These are phyloP conservation scores for Chytriomyces confervae DNA, from an alignment of 192 early-diverging fungal genomes.

Conservation along the genomic window DNA sequence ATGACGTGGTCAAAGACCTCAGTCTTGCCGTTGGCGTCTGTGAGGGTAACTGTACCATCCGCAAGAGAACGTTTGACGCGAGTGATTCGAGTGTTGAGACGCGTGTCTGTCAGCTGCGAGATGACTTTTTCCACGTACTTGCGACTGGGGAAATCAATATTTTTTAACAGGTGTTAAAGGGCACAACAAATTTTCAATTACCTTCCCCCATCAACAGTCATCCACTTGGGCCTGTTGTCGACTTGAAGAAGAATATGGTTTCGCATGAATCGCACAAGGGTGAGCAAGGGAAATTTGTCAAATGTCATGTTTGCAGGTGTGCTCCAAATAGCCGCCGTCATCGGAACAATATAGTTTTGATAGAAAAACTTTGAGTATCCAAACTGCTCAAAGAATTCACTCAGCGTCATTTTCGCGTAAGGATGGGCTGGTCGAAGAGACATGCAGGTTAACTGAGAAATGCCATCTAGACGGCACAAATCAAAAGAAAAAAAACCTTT, in stretches of 20 bases:
- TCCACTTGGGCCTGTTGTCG: conserved; percentile 60
- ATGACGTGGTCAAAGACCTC: conserved; percentile 64
- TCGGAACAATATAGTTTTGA: conserved; percentile 70
- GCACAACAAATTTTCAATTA: not conserved
- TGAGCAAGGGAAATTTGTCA: conserved; percentile 65
- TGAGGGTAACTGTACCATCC: conserved; percentile 35
- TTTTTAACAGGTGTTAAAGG: not conserved
- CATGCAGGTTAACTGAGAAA: not conserved
- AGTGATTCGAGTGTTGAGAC: conserved; percentile 42
- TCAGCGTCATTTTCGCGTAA: conserved; percentile 53
- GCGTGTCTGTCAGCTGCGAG: conserved; percentile 42
- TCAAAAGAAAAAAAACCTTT: not conserved
- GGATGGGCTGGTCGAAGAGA: conserved; percentile 37
- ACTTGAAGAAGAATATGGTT: conserved; percentile 68
- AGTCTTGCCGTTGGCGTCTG: conserved; percentile 38
- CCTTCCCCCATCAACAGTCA: conserved; percentile 57
- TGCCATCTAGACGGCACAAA: not conserved
- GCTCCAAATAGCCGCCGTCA: conserved; percentile 72
- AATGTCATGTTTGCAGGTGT: conserved; percentile 64
- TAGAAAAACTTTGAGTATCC: conserved; percentile 63
- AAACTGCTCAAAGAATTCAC: conserved; percentile 58
- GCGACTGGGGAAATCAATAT: conserved; percentile 43
- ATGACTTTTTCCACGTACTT: conserved; percentile 52
- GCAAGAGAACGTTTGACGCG: conserved; percentile 38
- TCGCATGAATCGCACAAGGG: conserved; percentile 66